These are phyloP conservation scores for Globisporangium lucens DNA, from an alignment of 352 stramenopile species.

Conservation along the genomic window DNA sequence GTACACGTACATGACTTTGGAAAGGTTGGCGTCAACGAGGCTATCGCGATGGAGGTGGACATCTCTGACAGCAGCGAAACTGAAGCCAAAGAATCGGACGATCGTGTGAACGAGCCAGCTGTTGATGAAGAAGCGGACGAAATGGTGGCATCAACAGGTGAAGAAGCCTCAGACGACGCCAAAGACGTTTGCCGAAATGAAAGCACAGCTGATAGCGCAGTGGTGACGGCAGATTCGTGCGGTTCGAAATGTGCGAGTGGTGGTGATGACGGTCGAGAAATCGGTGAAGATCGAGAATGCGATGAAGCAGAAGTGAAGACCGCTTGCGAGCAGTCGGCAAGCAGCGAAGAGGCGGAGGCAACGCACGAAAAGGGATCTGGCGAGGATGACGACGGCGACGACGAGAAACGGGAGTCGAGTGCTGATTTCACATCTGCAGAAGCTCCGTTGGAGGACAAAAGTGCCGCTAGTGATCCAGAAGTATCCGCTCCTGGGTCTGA, in stretches of 20 bases:
- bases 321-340: not conserved
- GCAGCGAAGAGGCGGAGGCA: not conserved
- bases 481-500: too few relatives aligned
- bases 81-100: not conserved
- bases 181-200: not conserved
- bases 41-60: not conserved
- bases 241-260: not conserved
- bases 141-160: not conserved
- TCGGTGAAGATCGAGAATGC: not conserved
- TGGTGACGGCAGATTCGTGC: not conserved
- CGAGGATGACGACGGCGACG: not conserved
- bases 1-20: too few relatives aligned
- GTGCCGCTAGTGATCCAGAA: not conserved
- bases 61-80: not conserved
- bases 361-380: not conserved
- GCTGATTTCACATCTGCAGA: not conserved
- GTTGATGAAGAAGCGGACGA: not conserved
- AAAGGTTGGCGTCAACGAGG: not conserved
- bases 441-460: not conserved
- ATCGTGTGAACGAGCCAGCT: not conserved
- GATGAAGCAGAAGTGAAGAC: not conserved
- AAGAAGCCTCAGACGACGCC: not conserved
- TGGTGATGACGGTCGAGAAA: not conserved
- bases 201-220: not conserved
- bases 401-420: not conserved